Conservation (phyloP, 2,329 filamentous ascomycete species). For the Claviceps sp. region DNA sequence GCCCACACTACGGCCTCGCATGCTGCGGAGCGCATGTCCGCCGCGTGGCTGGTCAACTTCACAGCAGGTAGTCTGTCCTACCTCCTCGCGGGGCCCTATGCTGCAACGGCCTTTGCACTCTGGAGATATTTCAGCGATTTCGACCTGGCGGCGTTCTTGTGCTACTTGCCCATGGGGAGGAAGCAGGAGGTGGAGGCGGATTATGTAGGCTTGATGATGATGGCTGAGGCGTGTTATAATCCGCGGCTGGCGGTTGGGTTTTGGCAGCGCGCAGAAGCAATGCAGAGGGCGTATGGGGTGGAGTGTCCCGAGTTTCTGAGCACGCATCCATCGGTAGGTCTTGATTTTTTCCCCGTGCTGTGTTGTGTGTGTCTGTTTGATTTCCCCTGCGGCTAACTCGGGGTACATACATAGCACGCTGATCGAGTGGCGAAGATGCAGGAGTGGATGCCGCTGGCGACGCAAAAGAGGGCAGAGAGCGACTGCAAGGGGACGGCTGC, state of each 20-base stretch:
- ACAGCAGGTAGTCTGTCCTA: constrained; percentile 34
- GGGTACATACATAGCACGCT: constrained; percentile 30
- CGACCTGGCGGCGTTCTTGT: constrained; percentile 45
- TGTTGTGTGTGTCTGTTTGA: neutral
- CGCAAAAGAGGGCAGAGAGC: constrained; percentile 39
- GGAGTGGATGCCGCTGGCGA: constrained; percentile 46
- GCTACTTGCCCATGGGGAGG: constrained; percentile 53
- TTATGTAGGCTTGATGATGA: constrained; percentile 71
- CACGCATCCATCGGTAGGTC: constrained; percentile 58
- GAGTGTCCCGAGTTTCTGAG: constrained; percentile 57
- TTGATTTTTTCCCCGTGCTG: neutral
- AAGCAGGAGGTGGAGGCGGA: constrained; percentile 67
- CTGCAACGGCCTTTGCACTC: constrained; percentile 22
- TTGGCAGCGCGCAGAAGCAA: constrained; percentile 52
- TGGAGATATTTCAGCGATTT: constrained; percentile 31
- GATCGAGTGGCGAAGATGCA: constrained; percentile 51
- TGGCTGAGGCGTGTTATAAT: constrained; percentile 67
- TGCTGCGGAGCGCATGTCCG: constrained; percentile 47
- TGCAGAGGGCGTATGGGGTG: constrained; percentile 24
- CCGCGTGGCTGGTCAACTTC: constrained; percentile 37
- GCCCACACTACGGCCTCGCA: constrained; percentile 63
- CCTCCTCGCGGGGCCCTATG: constrained; percentile 26
- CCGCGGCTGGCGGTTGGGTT: constrained; percentile 53
- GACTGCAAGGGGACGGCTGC: constrained; percentile 38
- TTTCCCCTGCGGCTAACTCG: neutral